Percentiles rank a stretch among this genome's conserved stretches.
Evolutionary conservation across 345 rosid species (phyloP).

Genomic region (Eucalyptus globulus): DNA sequence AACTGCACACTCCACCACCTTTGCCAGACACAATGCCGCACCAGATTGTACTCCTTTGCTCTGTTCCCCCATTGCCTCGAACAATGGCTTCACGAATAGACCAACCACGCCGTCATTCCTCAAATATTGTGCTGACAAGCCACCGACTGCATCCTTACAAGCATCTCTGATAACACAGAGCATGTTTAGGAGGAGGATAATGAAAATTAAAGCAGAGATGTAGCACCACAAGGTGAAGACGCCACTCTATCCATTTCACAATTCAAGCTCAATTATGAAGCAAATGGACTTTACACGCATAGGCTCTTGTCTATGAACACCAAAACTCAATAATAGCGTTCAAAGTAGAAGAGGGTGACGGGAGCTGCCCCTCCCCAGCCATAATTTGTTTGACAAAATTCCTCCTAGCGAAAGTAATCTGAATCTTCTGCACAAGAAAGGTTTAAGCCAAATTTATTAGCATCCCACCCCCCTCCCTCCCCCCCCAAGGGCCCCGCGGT

Average conservation of each 20-base stretch:
- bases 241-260: not conserved
- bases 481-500: not conserved
- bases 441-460: not conserved
- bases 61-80: conserved; percentile 99
- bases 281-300: not conserved
- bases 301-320: not conserved
- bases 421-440: not conserved
- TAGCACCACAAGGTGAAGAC: not conserved
- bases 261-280: not conserved
- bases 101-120: conserved; percentile 55
- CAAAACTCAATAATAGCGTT: not conserved
- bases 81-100: conserved; percentile 73
- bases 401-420: not conserved
- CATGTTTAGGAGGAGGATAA: not conserved
- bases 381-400: not conserved
- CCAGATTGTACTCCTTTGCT: conserved; percentile 84
- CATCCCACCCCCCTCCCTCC: not conserved
- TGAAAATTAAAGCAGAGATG: not conserved
- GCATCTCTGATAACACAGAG: conserved; percentile 48
- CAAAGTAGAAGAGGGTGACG: not conserved
- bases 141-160: conserved; percentile 82
- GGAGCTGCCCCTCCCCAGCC: not conserved
- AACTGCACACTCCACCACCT: conserved; percentile 73
- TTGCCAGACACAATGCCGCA: conserved; percentile 85
- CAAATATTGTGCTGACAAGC: conserved; percentile 52